Percentiles rank a stretch among this genome's conserved stretches.
These are phyloP conservation scores for Brasenia schreberi DNA, from an alignment of 164 flowering plant genomes.

Conservation along the genomic window DNA sequence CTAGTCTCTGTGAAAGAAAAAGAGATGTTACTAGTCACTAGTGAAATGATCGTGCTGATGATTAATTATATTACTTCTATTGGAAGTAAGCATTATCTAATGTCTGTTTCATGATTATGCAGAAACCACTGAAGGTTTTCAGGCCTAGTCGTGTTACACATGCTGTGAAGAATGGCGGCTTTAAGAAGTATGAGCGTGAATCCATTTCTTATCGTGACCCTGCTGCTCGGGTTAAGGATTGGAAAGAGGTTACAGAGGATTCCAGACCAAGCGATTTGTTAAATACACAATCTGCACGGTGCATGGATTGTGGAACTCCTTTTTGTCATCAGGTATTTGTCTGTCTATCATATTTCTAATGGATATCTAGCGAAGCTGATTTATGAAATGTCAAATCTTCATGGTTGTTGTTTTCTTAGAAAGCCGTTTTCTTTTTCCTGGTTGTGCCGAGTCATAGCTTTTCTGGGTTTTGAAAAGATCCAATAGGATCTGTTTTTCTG, in stretches of 20 bases:
- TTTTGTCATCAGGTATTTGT: conserved; percentile 89
- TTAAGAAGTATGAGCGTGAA: conserved; percentile 82
- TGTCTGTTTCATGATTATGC: conserved; percentile 5
- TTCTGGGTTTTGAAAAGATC: too few species aligned
- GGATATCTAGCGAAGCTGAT: too few species aligned
- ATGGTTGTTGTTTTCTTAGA: too few species aligned
- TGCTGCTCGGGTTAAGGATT: conserved; percentile 59
- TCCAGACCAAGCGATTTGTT: conserved; percentile 62
- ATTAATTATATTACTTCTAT: too few species aligned
- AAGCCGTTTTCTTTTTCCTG: too few species aligned
- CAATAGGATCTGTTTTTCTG: too few species aligned
- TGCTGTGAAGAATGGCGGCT: conserved; percentile 88
- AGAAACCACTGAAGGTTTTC: conserved; percentile 9
- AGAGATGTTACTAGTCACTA: too few species aligned
- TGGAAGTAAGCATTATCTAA: not conserved
- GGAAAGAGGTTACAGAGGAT: conserved; percentile 87
- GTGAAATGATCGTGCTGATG: too few species aligned
- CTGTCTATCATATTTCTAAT: not conserved
- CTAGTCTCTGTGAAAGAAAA: too few species aligned
- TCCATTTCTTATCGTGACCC: conserved; percentile 86
- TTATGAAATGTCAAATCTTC: too few species aligned
- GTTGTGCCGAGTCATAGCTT: too few species aligned
- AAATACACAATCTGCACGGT: conserved; percentile 94
- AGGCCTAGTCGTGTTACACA: conserved; percentile 62
- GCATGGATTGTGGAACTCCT: conserved; percentile 99